phyloP scores from a whole-genome alignment of 73 alveolate species.

The Breviolum minutum region DNA sequence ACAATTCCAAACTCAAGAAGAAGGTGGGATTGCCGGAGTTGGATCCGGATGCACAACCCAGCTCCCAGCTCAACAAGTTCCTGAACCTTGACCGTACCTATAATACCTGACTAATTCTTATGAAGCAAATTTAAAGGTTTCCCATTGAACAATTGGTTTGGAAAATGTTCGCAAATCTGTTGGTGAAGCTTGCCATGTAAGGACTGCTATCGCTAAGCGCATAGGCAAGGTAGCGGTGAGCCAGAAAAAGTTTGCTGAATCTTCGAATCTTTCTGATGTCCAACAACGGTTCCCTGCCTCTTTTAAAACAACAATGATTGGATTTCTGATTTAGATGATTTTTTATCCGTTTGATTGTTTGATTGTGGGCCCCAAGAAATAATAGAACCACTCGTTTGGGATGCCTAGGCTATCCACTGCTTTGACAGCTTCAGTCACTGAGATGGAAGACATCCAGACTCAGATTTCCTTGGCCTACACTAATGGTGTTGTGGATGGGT shows the following conservation, averaged over 20 bases:
- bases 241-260: constrained; percentile 1
- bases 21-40: background rate
- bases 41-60: background rate
- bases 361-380: no score
- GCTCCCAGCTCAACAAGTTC: background rate
- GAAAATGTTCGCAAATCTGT: no score
- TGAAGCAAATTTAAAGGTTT: background rate
- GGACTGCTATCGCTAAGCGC: constrained; percentile 25
- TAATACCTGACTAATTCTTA: background rate
- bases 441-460: background rate
- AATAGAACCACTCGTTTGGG: no score
- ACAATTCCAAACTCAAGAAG: background rate
- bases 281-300: background rate
- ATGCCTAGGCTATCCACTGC: constrained; percentile 9
- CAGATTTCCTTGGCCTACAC: background rate
- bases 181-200: no score
- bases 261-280: background rate
- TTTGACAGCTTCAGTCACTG: background rate
- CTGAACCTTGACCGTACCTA: background rate
- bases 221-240: background rate
- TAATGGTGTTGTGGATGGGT: background rate
- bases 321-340: no score
- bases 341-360: no score
- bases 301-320: no score
- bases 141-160: no score